phyloP scores from a whole-genome alignment of 164 flowering plant genomes.

The Chimonanthus salicifolius region DNA sequence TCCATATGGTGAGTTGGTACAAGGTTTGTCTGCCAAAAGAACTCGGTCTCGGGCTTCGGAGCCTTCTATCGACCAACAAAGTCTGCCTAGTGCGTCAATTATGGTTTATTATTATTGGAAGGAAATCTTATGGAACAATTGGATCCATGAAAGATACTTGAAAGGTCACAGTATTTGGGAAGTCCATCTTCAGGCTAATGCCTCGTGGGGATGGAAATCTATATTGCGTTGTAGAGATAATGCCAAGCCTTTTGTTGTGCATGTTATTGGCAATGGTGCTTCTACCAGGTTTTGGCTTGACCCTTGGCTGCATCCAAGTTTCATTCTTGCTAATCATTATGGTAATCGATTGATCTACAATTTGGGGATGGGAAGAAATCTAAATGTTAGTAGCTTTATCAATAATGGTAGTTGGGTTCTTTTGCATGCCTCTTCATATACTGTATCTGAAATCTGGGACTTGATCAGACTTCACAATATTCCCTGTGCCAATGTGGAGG shows the following conservation, averaged over 20 bases:
- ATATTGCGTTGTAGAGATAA: no score
- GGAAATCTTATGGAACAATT: not conserved
- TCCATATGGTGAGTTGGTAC: not conserved
- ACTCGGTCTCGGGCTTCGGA: not conserved
- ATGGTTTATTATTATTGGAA: not conserved
- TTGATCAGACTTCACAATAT: no score
- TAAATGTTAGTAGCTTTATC: no score
- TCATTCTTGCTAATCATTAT: no score
- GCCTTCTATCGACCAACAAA: not conserved
- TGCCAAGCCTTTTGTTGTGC: not conserved
- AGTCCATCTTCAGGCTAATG: not conserved
- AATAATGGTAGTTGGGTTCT: no score
- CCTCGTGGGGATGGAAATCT: not conserved
- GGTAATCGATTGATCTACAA: no score
- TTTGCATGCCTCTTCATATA: no score
- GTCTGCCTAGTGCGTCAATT: not conserved
- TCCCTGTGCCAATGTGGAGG: no score
- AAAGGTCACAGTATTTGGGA: not conserved
- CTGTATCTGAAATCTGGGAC: no score
- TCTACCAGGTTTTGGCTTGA: not conserved
- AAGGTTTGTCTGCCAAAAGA: not conserved
- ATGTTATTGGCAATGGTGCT: not conserved
- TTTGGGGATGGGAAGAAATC: no score
- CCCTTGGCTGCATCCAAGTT: not conserved
- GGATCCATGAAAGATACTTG: not conserved